Evolutionary conservation across 1,139 yeast species (phyloP).

Genomic region (Yamadazyma blattariae): DNA sequence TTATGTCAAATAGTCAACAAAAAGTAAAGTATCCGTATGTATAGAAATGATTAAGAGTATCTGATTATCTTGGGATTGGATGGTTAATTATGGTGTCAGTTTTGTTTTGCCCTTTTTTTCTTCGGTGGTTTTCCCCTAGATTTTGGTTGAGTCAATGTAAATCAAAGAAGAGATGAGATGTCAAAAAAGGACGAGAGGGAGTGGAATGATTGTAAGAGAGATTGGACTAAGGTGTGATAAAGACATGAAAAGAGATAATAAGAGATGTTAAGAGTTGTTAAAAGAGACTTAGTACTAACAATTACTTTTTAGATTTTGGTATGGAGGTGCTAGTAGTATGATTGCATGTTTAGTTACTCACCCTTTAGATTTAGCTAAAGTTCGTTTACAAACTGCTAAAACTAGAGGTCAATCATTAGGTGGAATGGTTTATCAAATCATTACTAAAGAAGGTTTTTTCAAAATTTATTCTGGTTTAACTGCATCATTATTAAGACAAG

Average conservation of each 20-base stretch:
- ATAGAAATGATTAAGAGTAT: too few relatives aligned
- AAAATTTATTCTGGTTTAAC: conserved; percentile 78
- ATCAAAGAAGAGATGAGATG: conserved; percentile 1
- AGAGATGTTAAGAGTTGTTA: too few relatives aligned
- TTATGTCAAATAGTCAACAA: conserved; percentile 4
- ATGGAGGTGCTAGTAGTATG: conserved; percentile 64
- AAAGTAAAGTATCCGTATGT: conserved; percentile 16
- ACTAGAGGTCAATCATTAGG: conserved; percentile 59
- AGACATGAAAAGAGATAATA: too few relatives aligned
- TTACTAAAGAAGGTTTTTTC: conserved; percentile 61
- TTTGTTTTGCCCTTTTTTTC: too few relatives aligned
- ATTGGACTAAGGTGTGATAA: too few relatives aligned
- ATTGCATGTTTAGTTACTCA: conserved; percentile 63
- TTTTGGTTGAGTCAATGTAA: too few relatives aligned
- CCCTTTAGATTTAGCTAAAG: conserved; percentile 83
- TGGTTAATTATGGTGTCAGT: too few relatives aligned
- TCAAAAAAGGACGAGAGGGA: not conserved
- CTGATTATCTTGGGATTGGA: too few relatives aligned
- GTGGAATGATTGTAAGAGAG: too few relatives aligned
- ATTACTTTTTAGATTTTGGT: conserved; percentile 37
- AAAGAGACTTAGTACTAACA: too few relatives aligned
- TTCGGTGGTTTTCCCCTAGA: too few relatives aligned
- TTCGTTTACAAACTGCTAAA: conserved; percentile 73
- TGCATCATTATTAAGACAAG: conserved; percentile 81
- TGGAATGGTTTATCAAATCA: conserved; percentile 58